phyloP scores from a whole-genome alignment of 495 filamentous ascomycete genomes.

The Articulospora tetracladia region DNA sequence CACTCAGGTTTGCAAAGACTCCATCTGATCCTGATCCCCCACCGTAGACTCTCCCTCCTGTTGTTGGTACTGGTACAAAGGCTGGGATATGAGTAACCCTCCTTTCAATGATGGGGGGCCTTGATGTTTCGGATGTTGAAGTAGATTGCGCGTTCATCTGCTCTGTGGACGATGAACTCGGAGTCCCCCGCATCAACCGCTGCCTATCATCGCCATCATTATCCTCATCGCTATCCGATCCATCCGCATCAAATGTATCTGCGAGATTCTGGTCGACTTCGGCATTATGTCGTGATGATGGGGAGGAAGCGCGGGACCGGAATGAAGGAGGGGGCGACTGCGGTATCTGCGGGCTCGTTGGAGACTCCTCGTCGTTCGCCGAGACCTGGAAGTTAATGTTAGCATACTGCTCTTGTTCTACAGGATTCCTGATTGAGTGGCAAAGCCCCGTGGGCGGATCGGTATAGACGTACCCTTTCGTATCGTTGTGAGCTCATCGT shows the following conservation, averaged over 20 bases:
- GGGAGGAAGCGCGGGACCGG: slow-evolving; percentile 76
- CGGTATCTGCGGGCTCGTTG: slow-evolving; percentile 48
- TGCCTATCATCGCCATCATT: slow-evolving; percentile 77
- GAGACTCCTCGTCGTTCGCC: slow-evolving; percentile 34
- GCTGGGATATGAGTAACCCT: slow-evolving; percentile 32
- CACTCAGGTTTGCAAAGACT: slow-evolving; percentile 91
- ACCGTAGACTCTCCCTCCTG: slow-evolving; percentile 49
- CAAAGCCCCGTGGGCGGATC: slow-evolving; percentile 7
- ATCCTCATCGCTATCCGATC: slow-evolving; percentile 68
- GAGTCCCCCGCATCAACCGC: slow-evolving; percentile 69
- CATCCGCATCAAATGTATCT: slow-evolving; percentile 84
- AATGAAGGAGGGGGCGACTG: slow-evolving; percentile 93
- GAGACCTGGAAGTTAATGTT: slow-evolving; percentile 39
- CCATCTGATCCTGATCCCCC: slow-evolving; percentile 75
- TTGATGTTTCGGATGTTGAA: not conserved
- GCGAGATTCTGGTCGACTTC: slow-evolving; percentile 72
- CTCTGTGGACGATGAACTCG: slow-evolving; percentile 29
- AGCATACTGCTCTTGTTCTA: slow-evolving; percentile 3
- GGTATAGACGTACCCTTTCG: slow-evolving; percentile 63
- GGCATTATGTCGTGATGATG: slow-evolving; percentile 27
- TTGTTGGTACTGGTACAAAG: slow-evolving; percentile 19
- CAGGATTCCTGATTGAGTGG: slow-evolving; percentile 15
- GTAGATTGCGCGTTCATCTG: slow-evolving; percentile 3
- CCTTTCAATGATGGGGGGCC: slow-evolving; percentile 15
- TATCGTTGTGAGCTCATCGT: slow-evolving; percentile 78